Conservation (phyloP, 148 eudicot species). For the Rhododendron griersonianum region DNA sequence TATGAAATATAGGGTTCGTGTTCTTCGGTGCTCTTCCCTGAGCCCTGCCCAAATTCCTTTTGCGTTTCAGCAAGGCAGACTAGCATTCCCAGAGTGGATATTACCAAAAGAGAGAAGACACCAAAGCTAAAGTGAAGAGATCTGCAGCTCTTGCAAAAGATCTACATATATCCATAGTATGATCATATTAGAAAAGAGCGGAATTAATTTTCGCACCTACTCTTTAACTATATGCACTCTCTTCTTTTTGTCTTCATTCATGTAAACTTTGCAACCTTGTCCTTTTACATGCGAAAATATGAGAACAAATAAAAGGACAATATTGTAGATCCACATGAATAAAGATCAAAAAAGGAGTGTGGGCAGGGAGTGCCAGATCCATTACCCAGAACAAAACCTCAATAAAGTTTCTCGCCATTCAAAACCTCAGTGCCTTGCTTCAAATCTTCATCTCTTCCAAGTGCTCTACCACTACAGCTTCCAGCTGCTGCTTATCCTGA, state of each 20-base stretch:
- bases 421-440: slow-evolving; percentile 3
- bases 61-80: background rate
- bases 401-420: background rate
- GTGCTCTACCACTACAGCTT: slow-evolving; percentile 15
- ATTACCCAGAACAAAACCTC: slow-evolving; percentile 4
- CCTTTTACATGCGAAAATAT: background rate
- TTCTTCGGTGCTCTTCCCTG: background rate
- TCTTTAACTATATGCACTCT: background rate
- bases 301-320: background rate
- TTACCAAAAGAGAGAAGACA: background rate
- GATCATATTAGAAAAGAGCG: background rate
- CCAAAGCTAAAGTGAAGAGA: background rate
- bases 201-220: background rate
- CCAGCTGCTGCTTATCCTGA: background rate
- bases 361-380: background rate
- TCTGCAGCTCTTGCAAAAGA: background rate
- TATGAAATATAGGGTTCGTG: background rate
- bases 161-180: background rate
- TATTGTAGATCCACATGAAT: background rate
- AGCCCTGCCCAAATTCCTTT: background rate
- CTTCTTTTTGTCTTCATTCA: background rate
- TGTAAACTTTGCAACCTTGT: background rate
- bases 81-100: background rate
- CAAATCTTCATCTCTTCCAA: slow-evolving; percentile 33
- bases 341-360: background rate